These are phyloP conservation scores for Vinca minor DNA, from an alignment of 257 asterid species.

Conservation along the genomic window DNA sequence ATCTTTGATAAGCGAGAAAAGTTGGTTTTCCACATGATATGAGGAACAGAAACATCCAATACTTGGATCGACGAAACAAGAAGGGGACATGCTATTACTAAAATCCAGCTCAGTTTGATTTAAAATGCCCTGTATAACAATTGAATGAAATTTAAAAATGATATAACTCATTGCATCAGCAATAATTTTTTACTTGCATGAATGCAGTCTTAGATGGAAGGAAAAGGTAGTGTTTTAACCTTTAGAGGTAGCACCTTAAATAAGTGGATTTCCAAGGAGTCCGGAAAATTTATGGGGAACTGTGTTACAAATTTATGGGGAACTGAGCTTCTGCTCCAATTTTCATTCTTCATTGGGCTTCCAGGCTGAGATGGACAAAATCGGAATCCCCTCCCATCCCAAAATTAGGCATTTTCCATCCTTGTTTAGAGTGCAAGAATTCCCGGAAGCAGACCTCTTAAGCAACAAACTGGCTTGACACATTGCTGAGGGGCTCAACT, in stretches of 20 bases:
- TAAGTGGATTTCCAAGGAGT: background rate
- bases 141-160: background rate
- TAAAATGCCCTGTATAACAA: background rate
- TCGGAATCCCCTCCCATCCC: constrained; percentile 40
- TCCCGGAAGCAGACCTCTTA: constrained; percentile 7
- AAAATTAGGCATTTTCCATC: constrained; percentile 32
- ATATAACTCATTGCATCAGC: background rate
- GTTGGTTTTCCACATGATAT: no score
- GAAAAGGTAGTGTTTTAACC: background rate
- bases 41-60: background rate
- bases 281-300: background rate
- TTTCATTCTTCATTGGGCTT: constrained; percentile 10
- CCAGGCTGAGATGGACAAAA: constrained; percentile 38
- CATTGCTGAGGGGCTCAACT: constrained; percentile 30
- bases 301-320: no score
- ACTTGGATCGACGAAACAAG: background rate
- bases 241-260: background rate
- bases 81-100: background rate
- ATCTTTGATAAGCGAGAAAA: no score
- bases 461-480: constrained; percentile 28
- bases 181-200: background rate
- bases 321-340: background rate
- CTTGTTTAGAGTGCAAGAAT: constrained; percentile 4
- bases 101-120: background rate
- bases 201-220: background rate